Base-by-base conservation (phyloP, 2,329 filamentous ascomycete species). In the Erysiphe pulchra region DNA sequence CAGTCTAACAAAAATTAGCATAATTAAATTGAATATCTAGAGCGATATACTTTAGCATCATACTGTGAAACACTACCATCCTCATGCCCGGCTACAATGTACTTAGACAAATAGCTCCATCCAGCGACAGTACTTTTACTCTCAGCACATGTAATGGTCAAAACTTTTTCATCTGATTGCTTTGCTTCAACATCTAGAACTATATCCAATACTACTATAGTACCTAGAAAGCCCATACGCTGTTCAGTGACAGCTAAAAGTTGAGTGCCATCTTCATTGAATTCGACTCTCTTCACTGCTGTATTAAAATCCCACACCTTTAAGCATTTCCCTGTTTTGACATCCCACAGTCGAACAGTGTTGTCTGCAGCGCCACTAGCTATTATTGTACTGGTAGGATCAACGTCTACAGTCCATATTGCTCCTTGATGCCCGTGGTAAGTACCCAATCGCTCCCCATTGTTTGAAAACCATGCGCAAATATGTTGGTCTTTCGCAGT, bases 231-330 rank as follows among this genome's bases (percentile, higher is more conserved):
- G 54, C 90, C 90, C 75, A 92, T 93, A 58, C 90, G 84, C 80
- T 94, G 93, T 70, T 98, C 90, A 46, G 90, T 98, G 51, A 98
- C 86, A 51, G 84, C 87, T 53, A 98, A 69, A 56, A 98, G 70
- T 66, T 82, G 75, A 59, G 74, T 80, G 58, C 87, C 90, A 64
- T 98, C 90, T 58, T 92, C 80, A 61, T 77, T 86, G 70, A 98
- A 98, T 66, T 94, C 87, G 62, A 93, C 86, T 57, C 90, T 77
- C 76, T 98, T 95, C 63, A 98, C 84, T 52, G 86, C 85, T 40
- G 90, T 95, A 49, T 81, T 77, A 66, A 94, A 94, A 55, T 98
- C 86, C 90, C 90, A 98, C 47, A 80, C 82, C 77, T 95, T 94
- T 59, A 98, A 73, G 61, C 82, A 79, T 61, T 82, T 83, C 61